phyloP scores from a whole-genome alignment of 164 flowering plant species.

The Pachysandra terminalis region DNA sequence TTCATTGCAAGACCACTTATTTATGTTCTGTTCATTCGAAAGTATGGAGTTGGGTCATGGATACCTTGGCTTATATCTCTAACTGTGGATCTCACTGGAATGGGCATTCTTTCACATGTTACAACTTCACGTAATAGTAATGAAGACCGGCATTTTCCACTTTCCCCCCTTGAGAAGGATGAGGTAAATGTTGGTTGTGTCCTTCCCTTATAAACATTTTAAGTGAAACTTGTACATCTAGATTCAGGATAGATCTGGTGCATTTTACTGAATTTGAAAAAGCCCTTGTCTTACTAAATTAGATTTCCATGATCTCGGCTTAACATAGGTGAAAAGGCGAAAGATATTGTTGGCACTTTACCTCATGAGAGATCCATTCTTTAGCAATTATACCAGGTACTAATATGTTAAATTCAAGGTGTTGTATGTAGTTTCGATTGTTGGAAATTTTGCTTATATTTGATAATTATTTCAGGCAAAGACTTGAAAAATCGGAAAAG shows the following conservation, averaged over 20 bases:
- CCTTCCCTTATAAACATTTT: background rate
- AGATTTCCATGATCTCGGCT: slow-evolving; percentile 5
- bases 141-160: slow-evolving; percentile 25
- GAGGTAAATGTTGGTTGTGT: slow-evolving; percentile 52
- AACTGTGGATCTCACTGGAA: slow-evolving; percentile 59
- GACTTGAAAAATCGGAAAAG: slow-evolving; percentile 61
- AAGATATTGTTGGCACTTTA: slow-evolving; percentile 88
- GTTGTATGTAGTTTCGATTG: slow-evolving; percentile 1
- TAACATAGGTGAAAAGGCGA: slow-evolving; percentile 69
- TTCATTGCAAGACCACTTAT: slow-evolving; percentile 80
- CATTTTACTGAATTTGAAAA: background rate
- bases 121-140: slow-evolving; percentile 17
- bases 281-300: background rate
- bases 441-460: background rate
- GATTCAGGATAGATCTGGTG: background rate
- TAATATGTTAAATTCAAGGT: background rate
- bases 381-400: slow-evolving; percentile 78
- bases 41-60: slow-evolving; percentile 87
- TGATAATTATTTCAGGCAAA: slow-evolving; percentile 47
- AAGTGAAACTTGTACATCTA: background rate
- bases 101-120: slow-evolving; percentile 51
- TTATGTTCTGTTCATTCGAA: slow-evolving; percentile 79
- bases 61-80: slow-evolving; percentile 81
- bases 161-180: slow-evolving; percentile 55
- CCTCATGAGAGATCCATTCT: slow-evolving; percentile 98